Conservation (phyloP, 129 eudicot genomes). For the Heracleum sosnowskyi region DNA sequence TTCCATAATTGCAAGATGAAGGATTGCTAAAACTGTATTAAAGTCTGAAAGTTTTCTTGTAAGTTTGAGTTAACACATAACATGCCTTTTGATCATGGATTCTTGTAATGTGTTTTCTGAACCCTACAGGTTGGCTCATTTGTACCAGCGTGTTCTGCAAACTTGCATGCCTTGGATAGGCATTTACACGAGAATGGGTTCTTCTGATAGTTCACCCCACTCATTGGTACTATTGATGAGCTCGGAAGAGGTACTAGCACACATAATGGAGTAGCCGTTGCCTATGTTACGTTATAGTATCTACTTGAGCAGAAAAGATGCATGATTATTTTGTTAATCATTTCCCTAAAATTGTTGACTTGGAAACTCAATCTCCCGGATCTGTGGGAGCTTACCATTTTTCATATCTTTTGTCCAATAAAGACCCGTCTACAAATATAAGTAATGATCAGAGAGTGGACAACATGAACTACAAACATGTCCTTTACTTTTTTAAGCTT, state of each 20-base stretch:
- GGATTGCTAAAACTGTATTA: background rate
- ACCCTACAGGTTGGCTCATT: constrained; percentile 75
- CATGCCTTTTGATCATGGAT: background rate
- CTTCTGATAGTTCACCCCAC: constrained; percentile 67
- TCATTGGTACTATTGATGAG: constrained; percentile 89
- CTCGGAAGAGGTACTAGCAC: constrained; percentile 98
- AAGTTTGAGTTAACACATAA: background rate
- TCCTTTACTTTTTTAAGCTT: constrained; percentile 86
- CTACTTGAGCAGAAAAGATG: constrained; percentile 63
- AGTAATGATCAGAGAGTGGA: constrained; percentile 13
- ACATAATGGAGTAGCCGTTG: constrained; percentile 97
- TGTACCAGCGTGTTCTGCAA: constrained; percentile 87
- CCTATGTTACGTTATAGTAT: constrained; percentile 72
- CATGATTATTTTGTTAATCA: constrained; percentile 88
- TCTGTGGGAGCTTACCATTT: constrained; percentile 85
- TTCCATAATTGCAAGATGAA: background rate
- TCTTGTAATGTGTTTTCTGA: constrained; percentile 5
- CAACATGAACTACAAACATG: constrained; percentile 33
- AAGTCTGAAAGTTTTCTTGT: background rate
- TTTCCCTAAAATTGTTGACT: constrained; percentile 74
- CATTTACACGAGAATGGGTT: constrained; percentile 92
- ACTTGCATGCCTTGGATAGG: constrained; percentile 73
- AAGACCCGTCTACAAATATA: constrained; percentile 17
- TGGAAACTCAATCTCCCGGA: constrained; percentile 56
- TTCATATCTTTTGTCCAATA: constrained; percentile 57